Evolutionary conservation across 257 asterid species (phyloP).

Genomic region (Jasminum sambac): DNA sequence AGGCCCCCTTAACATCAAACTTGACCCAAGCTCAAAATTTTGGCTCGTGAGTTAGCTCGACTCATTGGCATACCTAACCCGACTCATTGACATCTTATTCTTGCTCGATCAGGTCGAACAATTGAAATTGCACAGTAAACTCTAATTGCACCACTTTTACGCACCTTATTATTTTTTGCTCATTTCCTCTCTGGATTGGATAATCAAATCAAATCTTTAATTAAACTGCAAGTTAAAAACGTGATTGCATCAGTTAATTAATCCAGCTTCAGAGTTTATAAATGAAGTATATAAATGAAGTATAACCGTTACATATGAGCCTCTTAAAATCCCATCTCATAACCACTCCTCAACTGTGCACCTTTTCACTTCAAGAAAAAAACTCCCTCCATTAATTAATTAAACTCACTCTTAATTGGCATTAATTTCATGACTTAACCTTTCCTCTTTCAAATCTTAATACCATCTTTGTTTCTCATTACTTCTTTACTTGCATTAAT

Average conservation of each 20-base stretch:
- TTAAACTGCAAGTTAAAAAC: background rate
- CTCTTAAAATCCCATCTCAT: slow-evolving; percentile 33
- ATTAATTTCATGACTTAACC: slow-evolving; percentile 32
- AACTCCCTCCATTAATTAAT: slow-evolving; percentile 10
- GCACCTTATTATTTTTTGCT: too few species aligned
- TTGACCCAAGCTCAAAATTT: too few species aligned
- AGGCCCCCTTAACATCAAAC: too few species aligned
- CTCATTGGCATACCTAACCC: too few species aligned
- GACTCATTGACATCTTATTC: background rate
- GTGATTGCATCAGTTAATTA: background rate
- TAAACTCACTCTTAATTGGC: slow-evolving; percentile 5
- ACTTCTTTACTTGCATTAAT: background rate
- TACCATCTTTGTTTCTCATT: slow-evolving; percentile 26
- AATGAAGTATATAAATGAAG: background rate
- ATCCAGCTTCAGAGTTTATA: background rate
- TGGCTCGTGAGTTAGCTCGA: too few species aligned
- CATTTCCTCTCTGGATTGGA: background rate
- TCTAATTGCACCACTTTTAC: too few species aligned
- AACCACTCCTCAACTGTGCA: slow-evolving; percentile 45
- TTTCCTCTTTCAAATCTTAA: background rate
- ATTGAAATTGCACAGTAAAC: background rate
- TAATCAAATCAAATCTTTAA: background rate
- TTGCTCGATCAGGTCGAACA: background rate
- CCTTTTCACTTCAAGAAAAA: slow-evolving; percentile 17
- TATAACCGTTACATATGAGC: slow-evolving; percentile 14